Evolutionary conservation across 768 basidiomycete genomes (phyloP), one percentile per base, ranked within the genome.

Genomic region (Rhodotorula taiwanensis): DNA sequence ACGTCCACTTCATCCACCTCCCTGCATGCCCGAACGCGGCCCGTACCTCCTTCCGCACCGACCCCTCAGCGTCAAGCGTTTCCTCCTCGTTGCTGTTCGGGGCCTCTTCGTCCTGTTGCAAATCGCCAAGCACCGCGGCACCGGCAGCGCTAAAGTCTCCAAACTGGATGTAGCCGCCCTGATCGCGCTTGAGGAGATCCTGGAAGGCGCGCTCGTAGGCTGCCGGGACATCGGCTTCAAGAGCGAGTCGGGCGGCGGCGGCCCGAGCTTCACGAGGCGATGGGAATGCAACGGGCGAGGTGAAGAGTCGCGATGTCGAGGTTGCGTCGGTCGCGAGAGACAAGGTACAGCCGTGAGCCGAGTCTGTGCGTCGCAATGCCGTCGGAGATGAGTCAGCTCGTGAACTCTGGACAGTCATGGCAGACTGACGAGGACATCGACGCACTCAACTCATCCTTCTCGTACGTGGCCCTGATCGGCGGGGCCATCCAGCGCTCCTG

Each of bases 381-480:
- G 28, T 21, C 11, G 15, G 14, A 1, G 5, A 13, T 34, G 27
- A 23, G 15, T 28, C 0, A n/a, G 20, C 23, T 25, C 47, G 52
- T 1, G 27, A 21, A 15, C 15, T 11, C n/a, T 13, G 3, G 23
- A 28, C n/a, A n/a, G n/a, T n/a, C n/a, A n/a, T n/a, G n/a, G n/a
- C n/a, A n/a, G n/a, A n/a, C n/a, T n/a, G n/a, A n/a, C n/a, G 25
- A 28, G 34, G 30, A 45, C 9, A 21, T 7, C 8, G 13, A 52
- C 55, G 44, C 31, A 64, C 62, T 64, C 25, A 58, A 47, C 41
- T 49, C 18, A 3, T 64, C 62, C 34, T 23, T 39, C 39, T 52
- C 21, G n/a, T 41, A 63, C 36, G 30, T 51, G 44, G 47, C 57
- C 31, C 16, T 14, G 28, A 63, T 30, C 44, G 34, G 44, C 11